Base-by-base conservation (phyloP, 2,329 filamentous ascomycete genomes). In the Remersonia thermophila region DNA sequence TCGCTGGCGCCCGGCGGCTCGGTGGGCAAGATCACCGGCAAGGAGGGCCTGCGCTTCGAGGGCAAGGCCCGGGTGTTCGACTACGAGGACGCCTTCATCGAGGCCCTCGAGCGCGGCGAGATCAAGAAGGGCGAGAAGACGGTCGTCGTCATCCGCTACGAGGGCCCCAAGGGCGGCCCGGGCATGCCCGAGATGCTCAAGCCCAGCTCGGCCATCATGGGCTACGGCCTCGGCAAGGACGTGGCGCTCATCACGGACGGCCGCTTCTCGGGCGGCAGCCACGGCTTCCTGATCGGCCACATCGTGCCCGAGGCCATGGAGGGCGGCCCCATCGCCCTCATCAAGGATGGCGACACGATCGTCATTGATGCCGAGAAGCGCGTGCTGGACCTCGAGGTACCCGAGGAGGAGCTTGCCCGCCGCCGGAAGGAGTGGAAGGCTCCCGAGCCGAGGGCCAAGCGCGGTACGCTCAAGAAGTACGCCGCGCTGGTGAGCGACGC, bases 181-280 rank as follows among this genome's bases (percentile, higher is more conserved):
- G 87, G 87, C 39, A 95, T 95, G 80, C 87, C 86, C 23, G 87
- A 95, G 63, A 89, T 93, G 69, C 67, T 95, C 43, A 93, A 93
- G 66, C 84, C 87, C n/a, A 83, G 75, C 36, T 86, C 83, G 0
- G 84, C 86, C 33, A 82, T 95, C 52, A 94, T 94, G 84, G 87
- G 87, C 36, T 84, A 85, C 5, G 82, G 81, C 27, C 71, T 95
- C 30, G 79, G 79, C 48, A 70, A 82, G 50, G 79, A 84, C 48
- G 77, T 83, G 11, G 80, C 80, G 1, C 71, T 85, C 32, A 67
- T 85, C 42, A 83, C 80, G 2, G 80, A 86, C 50, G 77, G 77
- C 0, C 74, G 82, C 27, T 87, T 85, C 67, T 81, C 75, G 7
- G 85, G 85, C 39, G 85, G 83, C 35, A 81, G 74, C 43, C 83